Percentiles rank a stretch among this genome's conserved stretches.
Conservation (phyloP, 2,329 filamentous ascomycete genomes). For the Ceratocystis albifundus region DNA sequence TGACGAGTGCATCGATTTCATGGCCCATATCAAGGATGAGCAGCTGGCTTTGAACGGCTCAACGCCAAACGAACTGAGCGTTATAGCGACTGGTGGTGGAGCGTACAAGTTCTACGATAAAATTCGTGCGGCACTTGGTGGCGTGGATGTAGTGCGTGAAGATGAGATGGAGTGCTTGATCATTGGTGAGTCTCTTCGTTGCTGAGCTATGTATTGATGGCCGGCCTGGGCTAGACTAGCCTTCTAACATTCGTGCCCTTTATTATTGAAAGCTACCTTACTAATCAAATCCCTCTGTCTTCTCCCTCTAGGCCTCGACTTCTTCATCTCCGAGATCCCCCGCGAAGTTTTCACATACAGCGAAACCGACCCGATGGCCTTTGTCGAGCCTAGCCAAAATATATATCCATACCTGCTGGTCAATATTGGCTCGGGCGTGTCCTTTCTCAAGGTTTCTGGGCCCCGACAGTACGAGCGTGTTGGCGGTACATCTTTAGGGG, state of each 20-base stretch:
- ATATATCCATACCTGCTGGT: constrained; percentile 96
- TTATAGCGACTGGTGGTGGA: constrained; percentile 93
- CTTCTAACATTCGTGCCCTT: no score
- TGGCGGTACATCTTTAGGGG: constrained; percentile 85
- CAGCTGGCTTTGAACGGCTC: constrained; percentile 66
- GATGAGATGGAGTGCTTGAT: constrained; percentile 99
- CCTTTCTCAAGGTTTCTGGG: constrained; percentile 92
- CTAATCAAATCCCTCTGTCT: constrained; percentile 21
- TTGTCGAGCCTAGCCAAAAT: constrained; percentile 61
- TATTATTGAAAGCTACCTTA: background rate
- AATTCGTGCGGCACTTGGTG: constrained; percentile 62
- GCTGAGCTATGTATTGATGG: background rate
- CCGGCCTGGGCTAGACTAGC: no score
- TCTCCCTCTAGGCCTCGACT: constrained; percentile 61
- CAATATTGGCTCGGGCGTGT: constrained; percentile 95
- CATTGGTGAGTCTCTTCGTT: constrained; percentile 48
- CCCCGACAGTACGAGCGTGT: constrained; percentile 79
- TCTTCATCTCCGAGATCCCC: constrained; percentile 97
- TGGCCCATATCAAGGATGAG: constrained; percentile 72
- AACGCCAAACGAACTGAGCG: constrained; percentile 59
- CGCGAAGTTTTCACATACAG: constrained; percentile 95
- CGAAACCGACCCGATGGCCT: constrained; percentile 81
- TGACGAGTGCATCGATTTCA: constrained; percentile 85
- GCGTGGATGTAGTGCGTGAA: constrained; percentile 78
- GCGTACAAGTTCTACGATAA: constrained; percentile 95